Conservation (phyloP, 1,284 basidiomycete species). For the Tetrapyrgos nigripes region DNA sequence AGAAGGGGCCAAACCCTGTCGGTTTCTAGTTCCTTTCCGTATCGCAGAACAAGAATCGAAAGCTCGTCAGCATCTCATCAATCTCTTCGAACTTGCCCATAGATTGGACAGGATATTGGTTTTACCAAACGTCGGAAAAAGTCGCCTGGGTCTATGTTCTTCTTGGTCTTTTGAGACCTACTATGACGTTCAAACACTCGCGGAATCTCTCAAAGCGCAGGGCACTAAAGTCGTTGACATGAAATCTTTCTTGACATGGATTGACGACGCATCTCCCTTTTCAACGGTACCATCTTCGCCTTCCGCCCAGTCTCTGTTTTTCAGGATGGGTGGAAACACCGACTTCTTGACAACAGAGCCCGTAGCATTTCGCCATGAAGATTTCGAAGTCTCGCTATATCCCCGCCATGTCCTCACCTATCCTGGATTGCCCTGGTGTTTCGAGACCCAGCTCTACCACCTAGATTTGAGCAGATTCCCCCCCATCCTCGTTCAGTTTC, state of each 20-base stretch:
- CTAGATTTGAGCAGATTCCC: conserved; percentile 26
- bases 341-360: neutral
- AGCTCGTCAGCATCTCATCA: conserved; percentile 51
- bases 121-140: conserved; percentile 57
- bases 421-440: conserved; percentile 33
- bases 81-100: conserved; percentile 48
- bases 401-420: conserved; percentile 18
- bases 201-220: conserved; percentile 14
- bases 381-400: neutral
- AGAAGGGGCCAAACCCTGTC: conserved; percentile 30
- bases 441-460: conserved; percentile 31
- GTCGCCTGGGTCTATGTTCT: conserved; percentile 52
- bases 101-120: conserved; percentile 55
- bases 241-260: conserved; percentile 7
- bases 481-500: neutral
- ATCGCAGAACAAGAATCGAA: conserved; percentile 58
- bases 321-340: neutral
- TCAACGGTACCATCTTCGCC: neutral
- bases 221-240: neutral
- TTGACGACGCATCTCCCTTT: neutral
- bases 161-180: conserved; percentile 50
- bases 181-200: conserved; percentile 45
- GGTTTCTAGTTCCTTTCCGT: conserved; percentile 52
- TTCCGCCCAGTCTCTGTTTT: conserved; percentile 5
- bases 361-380: neutral